Base-by-base conservation (phyloP, 306 rosid species). In the Vigna hirtella region DNA sequence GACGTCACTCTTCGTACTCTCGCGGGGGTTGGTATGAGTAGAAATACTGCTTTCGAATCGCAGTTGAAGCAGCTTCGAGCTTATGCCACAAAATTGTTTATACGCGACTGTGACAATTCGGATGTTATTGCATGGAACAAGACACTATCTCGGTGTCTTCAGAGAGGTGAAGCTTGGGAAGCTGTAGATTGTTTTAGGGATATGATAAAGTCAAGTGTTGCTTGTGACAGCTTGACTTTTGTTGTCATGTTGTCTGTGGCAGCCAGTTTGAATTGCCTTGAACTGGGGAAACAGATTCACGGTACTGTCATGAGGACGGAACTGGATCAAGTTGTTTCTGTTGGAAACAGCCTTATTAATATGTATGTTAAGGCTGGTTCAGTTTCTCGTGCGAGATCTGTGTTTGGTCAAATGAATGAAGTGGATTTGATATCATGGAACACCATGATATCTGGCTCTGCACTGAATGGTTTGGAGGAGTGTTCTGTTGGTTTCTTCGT, bases 361-460 rank as follows among this genome's bases (percentile, higher is more conserved):
- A 85, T 91, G 96, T 93, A 91, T 62, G 80, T 87, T 9, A 88
- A 88, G 93, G 84, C 77, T 7, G 86, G 86, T 70, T 85, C 80
- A 77, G 69, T 86, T 62, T 36, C 59, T 63, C 77, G 56, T 66
- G 93, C 92, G 0, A 81, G 77, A 47, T 38, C 38, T 57, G 66
- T 90, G 75, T 93, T 93, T 67, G 51, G 83, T 80, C 64, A 66
- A 71, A 87, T 92, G 88, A 76, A 76, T 51, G 87, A 83, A 57
- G 68, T 74, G 85, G 98, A 93, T 85, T 81, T 93, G 56, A 83
- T 93, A 78, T 88, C 96, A 5, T 93, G 95, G 97, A 93, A 93
- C 87, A 88, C 98, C 0, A 63, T 93, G 86, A 89, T 89, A 80
- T 89, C 95, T 18, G 89, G 89, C 85, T 89, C 86, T 79, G 81